These are phyloP conservation scores for Periglandula ipomoeae DNA, from an alignment of 2,329 filamentous ascomycete genomes.

Conservation along the genomic window DNA sequence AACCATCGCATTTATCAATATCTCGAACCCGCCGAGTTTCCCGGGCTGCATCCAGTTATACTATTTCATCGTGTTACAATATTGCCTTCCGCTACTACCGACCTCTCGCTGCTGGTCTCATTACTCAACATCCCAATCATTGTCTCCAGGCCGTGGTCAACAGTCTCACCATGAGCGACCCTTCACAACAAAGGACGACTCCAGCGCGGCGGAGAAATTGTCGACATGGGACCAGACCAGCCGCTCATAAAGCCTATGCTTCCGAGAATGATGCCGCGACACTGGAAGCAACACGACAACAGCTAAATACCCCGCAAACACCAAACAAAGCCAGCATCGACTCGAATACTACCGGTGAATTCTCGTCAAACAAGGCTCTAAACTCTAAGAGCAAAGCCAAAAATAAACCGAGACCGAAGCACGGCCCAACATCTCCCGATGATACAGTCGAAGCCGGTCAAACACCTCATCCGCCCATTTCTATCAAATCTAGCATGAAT, in stretches of 20 bases:
- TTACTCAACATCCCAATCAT: no score
- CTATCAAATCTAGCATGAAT: slow-evolving; percentile 35
- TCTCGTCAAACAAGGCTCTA: slow-evolving; percentile 18
- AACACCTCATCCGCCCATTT: slow-evolving; percentile 31
- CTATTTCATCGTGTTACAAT: background rate
- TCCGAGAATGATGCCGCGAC: slow-evolving; percentile 44
- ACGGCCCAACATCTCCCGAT: slow-evolving; percentile 30
- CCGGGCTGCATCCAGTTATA: no score
- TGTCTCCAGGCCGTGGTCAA: background rate
- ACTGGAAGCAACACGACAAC: slow-evolving; percentile 23
- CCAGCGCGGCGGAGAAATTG: slow-evolving; percentile 28
- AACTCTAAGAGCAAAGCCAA: slow-evolving; percentile 22
- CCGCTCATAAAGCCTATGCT: slow-evolving; percentile 45
- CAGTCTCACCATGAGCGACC: slow-evolving; percentile 6
- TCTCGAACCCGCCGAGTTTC: no score
- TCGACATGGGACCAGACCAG: slow-evolving; percentile 31
- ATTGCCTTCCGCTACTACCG: background rate
- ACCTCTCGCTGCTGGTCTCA: background rate
- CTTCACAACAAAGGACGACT: slow-evolving; percentile 15
- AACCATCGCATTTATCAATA: no score
- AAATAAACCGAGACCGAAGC: slow-evolving; percentile 14
- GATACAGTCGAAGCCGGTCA: slow-evolving; percentile 29
- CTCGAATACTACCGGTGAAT: slow-evolving; percentile 21
- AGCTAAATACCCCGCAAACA: slow-evolving; percentile 31
- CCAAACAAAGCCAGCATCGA: slow-evolving; percentile 34